Evolutionary conservation across 257 asterid genomes (phyloP), one percentile per base, ranked within the genome.

Genomic region (Solanum sitiens): DNA sequence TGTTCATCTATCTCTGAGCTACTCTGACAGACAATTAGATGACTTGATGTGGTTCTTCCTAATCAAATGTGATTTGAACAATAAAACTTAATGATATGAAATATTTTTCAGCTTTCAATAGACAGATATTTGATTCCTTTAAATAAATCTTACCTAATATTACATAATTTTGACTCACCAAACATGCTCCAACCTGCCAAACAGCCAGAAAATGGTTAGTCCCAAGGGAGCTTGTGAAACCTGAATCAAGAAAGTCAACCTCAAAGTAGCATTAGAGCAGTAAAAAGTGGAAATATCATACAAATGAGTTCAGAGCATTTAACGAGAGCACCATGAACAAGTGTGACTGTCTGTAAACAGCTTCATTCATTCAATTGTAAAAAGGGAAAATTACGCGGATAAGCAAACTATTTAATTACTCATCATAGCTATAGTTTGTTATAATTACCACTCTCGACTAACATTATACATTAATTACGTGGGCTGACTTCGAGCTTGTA

Each of bases 161-260:
- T 72, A 96, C 91, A 61, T 95, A 98, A 90, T 91, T 96, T 86
- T 94, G 94, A 90, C 99, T 96, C 92, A 96, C 99, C 97, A 96
- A 90, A 90, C 99, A 96, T 77, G 99, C 99, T 89, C 99, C 99
- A 89, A 95, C 99, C 98, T 96, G 70, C 76, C 88, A 61, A 83
- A 90, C 68, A 59, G 61, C 12, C 13, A 44, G 33, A 83, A 65
- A 70, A 71, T 27, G 67, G 53, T 37, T 42, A 23, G 23, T 33
- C 21, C 68, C 30, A 30, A 35, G 1, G 59, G 45, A n/a, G 33
- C 8, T 80, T 80, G 15, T 50, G 80, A 73, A 37, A 42, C 35
- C 47, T 21, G 23, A 67, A 2, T 50, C 33, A 25, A 74, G 85
- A 77, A 40, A 61, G 7, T 44, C 11, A 79, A 87, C 71, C 33